Evolutionary conservation across 176 grass and related monocot species (phyloP), one percentile per base, ranked within the genome.

Genomic region (Guadua angustifolia): DNA sequence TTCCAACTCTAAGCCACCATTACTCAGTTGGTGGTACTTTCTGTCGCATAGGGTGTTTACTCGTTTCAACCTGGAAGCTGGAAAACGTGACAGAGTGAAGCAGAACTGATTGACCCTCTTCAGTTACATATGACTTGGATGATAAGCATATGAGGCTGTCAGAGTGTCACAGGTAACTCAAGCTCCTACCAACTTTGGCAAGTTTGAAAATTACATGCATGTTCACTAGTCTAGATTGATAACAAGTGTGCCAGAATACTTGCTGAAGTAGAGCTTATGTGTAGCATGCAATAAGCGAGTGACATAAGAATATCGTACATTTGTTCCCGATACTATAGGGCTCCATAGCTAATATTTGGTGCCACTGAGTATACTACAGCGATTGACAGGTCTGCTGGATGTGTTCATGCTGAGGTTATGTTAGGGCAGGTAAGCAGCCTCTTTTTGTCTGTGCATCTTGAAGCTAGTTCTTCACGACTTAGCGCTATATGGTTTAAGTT

Each of bases 321-420:
- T 81, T 94, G 92, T 22, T 94, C 92, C 50, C 79, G 92, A 61
- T 94, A 94, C 78, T 94, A 94, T 16, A 89, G 92, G 66, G 92
- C 92, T 68, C 92, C 92, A 21, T 89, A 94, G 89, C 92, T 94
- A 47, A 94, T 94, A 76, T 94, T 94, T 92, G 92, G 89, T 82
- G 89, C 92, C 22, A 94, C 92, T 5, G 92, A 94, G 33, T 94
- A 94, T 61, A 89, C 92, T 61, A 92, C 85, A 49, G 92, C 89
- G 4, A 94, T 94, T 80, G 89, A 94, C 66, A 94, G 92, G 92
- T 94, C 92, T 83, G 89, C 92, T 77, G 92, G 92, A 72, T 94
- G 92, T 85, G 92, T 94, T 88, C 89, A 92, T 77, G 92, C 92
- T 67, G 92, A 92, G 68, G 89, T 94, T 80, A 87, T 94, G 89